These are phyloP conservation scores for Paraphaeosphaeria sporulosa DNA, from an alignment of 2,329 filamentous ascomycete genomes.

Conservation along the genomic window DNA sequence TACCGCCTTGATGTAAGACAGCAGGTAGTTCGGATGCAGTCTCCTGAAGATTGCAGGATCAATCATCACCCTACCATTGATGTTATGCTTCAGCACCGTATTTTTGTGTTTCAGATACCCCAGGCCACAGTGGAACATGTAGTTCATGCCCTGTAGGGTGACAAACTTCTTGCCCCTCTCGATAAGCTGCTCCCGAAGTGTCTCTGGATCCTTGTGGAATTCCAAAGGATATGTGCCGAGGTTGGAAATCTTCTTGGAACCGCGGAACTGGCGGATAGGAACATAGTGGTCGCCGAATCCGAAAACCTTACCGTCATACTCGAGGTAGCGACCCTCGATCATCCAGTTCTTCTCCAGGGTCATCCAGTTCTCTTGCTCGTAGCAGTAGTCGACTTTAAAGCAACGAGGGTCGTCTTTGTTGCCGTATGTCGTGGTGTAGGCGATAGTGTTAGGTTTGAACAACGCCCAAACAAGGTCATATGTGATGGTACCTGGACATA, in stretches of 20 bases:
- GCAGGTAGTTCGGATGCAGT: constrained; percentile 84
- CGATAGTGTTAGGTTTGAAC: constrained; percentile 85
- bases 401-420: constrained; percentile 77
- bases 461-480: constrained; percentile 90
- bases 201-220: constrained; percentile 77
- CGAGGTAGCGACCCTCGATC: constrained; percentile 80
- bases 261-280: constrained; percentile 78
- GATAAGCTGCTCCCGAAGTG: constrained; percentile 71
- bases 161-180: constrained; percentile 87
- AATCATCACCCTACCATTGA: constrained; percentile 88
- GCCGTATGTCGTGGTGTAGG: constrained; percentile 78
- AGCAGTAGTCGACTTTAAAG: constrained; percentile 81
- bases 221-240: constrained; percentile 78
- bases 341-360: constrained; percentile 78
- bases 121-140: constrained; percentile 82
- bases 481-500: constrained; percentile 70
- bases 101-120: constrained; percentile 86
- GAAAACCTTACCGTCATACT: constrained; percentile 87
- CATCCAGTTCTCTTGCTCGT: constrained; percentile 73
- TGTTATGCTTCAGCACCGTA: constrained; percentile 77
- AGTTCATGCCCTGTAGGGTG: constrained; percentile 80
- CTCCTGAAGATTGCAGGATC: constrained; percentile 83
- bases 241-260: constrained; percentile 81
- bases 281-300: constrained; percentile 75
- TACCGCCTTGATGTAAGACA: constrained; percentile 73